Conservation (phyloP, 2,329 filamentous ascomycete genomes). For the Venturia oleaginea region DNA sequence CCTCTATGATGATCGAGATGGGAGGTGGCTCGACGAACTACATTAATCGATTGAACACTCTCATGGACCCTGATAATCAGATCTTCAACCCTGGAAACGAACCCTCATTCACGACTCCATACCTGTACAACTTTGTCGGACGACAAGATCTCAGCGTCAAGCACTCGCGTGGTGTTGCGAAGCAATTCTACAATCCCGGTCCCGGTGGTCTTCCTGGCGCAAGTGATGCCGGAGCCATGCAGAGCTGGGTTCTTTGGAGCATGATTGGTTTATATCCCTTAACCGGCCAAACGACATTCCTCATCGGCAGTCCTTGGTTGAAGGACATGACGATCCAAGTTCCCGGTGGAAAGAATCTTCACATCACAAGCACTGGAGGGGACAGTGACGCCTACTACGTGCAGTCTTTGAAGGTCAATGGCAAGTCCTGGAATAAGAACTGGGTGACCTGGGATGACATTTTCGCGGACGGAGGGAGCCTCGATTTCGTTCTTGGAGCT, state of each 20-base stretch:
- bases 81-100: constrained; percentile 62
- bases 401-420: constrained; percentile 58
- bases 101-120: constrained; percentile 57
- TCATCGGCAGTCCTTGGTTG: constrained; percentile 42
- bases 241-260: constrained; percentile 50
- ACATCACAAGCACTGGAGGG: constrained; percentile 46
- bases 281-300: constrained; percentile 58
- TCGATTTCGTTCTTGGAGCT: constrained; percentile 56
- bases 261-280: constrained; percentile 56
- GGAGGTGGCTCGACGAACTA: constrained; percentile 49
- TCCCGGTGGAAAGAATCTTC: constrained; percentile 44
- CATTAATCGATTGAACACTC: constrained; percentile 48
- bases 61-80: constrained; percentile 48
- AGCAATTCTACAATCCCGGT: constrained; percentile 48
- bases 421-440: constrained; percentile 49
- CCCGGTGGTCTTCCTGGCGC: constrained; percentile 57
- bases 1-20: constrained; percentile 44
- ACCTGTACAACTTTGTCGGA: constrained; percentile 59
- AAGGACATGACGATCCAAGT: constrained; percentile 49
- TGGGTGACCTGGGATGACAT: constrained; percentile 61
- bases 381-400: constrained; percentile 47
- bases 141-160: constrained; percentile 53
- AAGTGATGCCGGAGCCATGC: constrained; percentile 64
- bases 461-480: constrained; percentile 52
- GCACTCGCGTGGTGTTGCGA: constrained; percentile 50